A percentile compares a stretch with the other conserved stretches of the same genome.
These are phyloP conservation scores for Cytospora piceicola DNA, from an alignment of 2,329 filamentous ascomycete genomes.

Conservation along the genomic window DNA sequence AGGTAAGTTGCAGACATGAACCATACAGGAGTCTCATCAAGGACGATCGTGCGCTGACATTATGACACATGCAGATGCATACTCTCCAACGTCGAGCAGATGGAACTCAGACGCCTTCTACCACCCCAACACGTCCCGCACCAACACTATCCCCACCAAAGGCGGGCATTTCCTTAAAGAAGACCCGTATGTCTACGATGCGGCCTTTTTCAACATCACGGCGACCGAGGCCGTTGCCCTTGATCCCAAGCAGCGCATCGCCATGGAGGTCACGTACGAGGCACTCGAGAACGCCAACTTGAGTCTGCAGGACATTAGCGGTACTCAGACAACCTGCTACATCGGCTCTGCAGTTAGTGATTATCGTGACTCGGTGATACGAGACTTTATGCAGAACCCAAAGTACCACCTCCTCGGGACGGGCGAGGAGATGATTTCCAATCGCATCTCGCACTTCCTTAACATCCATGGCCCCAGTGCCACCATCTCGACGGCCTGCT, in stretches of 20 bases:
- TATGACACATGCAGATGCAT: slow-evolving; percentile 39
- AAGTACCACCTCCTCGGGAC: slow-evolving; percentile 43
- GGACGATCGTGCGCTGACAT: slow-evolving; percentile 45
- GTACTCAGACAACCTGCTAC: slow-evolving; percentile 42
- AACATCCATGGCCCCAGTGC: slow-evolving; percentile 48
- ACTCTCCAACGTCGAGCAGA: slow-evolving; percentile 1
- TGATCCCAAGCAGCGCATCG: slow-evolving; percentile 23
- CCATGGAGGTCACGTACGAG: slow-evolving; percentile 20
- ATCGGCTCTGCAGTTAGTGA: slow-evolving; percentile 40
- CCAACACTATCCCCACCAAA: slow-evolving; percentile 38
- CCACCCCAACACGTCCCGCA: slow-evolving; percentile 42
- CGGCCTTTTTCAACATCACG: slow-evolving; percentile 21
- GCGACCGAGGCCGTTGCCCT: not conserved
- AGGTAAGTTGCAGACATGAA: slow-evolving; percentile 38
- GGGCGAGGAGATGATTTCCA: slow-evolving; percentile 42
- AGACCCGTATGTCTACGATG: slow-evolving; percentile 16
- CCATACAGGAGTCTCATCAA: too few relatives aligned
- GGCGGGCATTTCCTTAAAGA: slow-evolving; percentile 23
- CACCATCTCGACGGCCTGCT: slow-evolving; percentile 53
- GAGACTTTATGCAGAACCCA: slow-evolving; percentile 34
- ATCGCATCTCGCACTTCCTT: slow-evolving; percentile 47
- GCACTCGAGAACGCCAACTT: slow-evolving; percentile 20
- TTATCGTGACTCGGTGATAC: slow-evolving; percentile 36
- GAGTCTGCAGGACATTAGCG: slow-evolving; percentile 35
- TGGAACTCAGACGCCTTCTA: slow-evolving; percentile 32